These are phyloP conservation scores for Corylus heterophylla DNA, from an alignment of 306 rosid genomes.

Conservation along the genomic window DNA sequence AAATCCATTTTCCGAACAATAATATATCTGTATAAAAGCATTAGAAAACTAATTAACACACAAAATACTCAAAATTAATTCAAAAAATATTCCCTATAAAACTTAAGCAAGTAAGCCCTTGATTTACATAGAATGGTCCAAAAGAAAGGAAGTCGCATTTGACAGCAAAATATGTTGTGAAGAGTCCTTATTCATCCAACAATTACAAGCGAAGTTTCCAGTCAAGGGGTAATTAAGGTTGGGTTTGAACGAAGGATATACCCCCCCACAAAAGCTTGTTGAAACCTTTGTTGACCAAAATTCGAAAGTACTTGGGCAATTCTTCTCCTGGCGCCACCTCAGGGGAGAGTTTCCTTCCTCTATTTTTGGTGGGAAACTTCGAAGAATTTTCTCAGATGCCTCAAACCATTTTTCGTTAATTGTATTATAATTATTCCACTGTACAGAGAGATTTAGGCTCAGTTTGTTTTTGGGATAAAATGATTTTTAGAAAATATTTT, in stretches of 20 bases:
- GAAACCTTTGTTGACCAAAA: background rate
- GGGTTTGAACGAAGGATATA: background rate
- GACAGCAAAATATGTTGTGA: background rate
- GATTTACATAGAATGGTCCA: too few relatives aligned
- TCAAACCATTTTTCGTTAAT: background rate
- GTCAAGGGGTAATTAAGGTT: background rate
- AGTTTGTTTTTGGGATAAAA: background rate
- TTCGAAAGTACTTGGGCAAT: background rate
- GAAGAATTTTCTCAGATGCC: conserved; percentile 17
- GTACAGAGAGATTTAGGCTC: background rate
- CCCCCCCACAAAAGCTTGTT: too few relatives aligned
- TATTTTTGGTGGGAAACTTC: conserved; percentile 19
- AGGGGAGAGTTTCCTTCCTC: background rate
- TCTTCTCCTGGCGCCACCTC: background rate
- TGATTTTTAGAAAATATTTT: background rate
- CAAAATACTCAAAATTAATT: too few relatives aligned
- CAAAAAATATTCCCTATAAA: too few relatives aligned
- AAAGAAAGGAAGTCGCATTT: background rate
- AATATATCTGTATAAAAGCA: too few relatives aligned
- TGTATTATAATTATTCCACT: background rate
- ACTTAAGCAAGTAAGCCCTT: too few relatives aligned
- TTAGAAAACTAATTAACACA: too few relatives aligned
- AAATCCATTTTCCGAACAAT: too few relatives aligned
- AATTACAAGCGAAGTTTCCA: background rate
- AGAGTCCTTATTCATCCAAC: too few relatives aligned